A percentile compares a stretch with the other conserved stretches of the same genome.
Conservation (phyloP, 805 yeast species). For the Novakomyces olei region DNA sequence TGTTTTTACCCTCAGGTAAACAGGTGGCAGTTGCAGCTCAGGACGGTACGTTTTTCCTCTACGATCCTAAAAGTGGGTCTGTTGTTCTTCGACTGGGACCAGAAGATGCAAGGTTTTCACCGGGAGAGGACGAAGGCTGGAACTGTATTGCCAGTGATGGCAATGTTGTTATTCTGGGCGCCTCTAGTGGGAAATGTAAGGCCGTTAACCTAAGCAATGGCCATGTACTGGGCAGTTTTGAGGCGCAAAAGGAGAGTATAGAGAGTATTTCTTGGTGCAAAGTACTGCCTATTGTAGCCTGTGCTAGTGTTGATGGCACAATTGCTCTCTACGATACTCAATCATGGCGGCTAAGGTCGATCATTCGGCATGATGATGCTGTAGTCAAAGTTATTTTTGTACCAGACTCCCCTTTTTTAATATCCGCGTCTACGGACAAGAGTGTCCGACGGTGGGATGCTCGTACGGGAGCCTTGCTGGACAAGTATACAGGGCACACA, state of each 20-base stretch:
- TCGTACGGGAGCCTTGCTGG: conserved; percentile 57
- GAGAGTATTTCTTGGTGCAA: conserved; percentile 74
- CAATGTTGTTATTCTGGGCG: conserved; percentile 50
- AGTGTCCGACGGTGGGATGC: conserved; percentile 70
- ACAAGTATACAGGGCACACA: conserved; percentile 74
- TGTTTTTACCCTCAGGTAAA: conserved; percentile 38
- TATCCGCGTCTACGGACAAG: conserved; percentile 70
- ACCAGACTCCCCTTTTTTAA: conserved; percentile 29
- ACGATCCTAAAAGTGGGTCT: conserved; percentile 74
- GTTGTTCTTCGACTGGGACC: conserved; percentile 34
- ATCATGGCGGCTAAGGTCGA: conserved; percentile 68
- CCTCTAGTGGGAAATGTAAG: conserved; percentile 39
- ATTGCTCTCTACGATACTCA: conserved; percentile 61
- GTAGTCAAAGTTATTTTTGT: conserved; percentile 54
- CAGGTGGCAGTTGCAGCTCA: conserved; percentile 38
- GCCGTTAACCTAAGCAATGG: conserved; percentile 32
- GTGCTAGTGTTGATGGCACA: conserved; percentile 77
- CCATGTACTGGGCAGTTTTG: conserved; percentile 25
- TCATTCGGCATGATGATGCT: conserved; percentile 53
- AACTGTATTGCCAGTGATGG: conserved; percentile 62
- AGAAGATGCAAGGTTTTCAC: conserved; percentile 56
- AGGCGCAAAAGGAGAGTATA: conserved; percentile 15
- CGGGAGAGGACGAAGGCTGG: conserved; percentile 38
- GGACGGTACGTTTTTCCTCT: conserved; percentile 65
- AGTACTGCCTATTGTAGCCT: conserved; percentile 42